Base-by-base conservation (phyloP, 257 asterid genomes). In the Solanum sejunctum region DNA sequence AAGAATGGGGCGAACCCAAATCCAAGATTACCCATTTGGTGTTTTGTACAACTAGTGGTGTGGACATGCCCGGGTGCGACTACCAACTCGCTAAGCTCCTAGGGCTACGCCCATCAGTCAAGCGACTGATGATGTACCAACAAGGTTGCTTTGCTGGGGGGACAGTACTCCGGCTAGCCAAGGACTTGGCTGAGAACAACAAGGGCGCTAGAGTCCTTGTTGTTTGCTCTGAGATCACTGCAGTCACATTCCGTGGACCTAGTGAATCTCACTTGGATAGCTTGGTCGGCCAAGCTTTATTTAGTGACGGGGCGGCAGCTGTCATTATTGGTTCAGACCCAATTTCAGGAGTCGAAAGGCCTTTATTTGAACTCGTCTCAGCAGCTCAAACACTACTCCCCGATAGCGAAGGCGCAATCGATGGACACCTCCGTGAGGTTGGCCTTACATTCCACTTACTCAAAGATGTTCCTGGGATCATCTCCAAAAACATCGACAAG, bases 11-110 rank as follows among this genome's bases (percentile, higher is more conserved):
- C 1, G 95, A 93, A 86, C 94, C 98, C 9, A 94, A 94, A 15
- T 93, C 98, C 6, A 92, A 91, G 57, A 94, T 94, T 83, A 93
- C 94, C 54, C 98, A 93, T 90, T 81, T 94, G 8, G 84, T 94
- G 8, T 94, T 94, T 86, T 94, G 98, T 86, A 92, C 98, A 84
- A 92, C 95, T 56, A 91, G 93, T 86, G 98, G 98, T 49, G 96
- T 93, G 61, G 97, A 94, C 93, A 94, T 94, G 96, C 97, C 98
- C 12, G 97, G 98, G 15, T 92, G 93, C 13, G 98, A 94, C 92
- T 93, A 90, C 87, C 94, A 92, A 83, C 94, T 94, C 8, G 89
- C 97, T 51, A 94, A 91, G 86, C 95, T 94, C 39, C 92, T 93
- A 49, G 97, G 95, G 69, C 97, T 94, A 55, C 89, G 91, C 43